Base-by-base conservation (phyloP, 768 basidiomycete genomes). In the Calvatia gigantea region DNA sequence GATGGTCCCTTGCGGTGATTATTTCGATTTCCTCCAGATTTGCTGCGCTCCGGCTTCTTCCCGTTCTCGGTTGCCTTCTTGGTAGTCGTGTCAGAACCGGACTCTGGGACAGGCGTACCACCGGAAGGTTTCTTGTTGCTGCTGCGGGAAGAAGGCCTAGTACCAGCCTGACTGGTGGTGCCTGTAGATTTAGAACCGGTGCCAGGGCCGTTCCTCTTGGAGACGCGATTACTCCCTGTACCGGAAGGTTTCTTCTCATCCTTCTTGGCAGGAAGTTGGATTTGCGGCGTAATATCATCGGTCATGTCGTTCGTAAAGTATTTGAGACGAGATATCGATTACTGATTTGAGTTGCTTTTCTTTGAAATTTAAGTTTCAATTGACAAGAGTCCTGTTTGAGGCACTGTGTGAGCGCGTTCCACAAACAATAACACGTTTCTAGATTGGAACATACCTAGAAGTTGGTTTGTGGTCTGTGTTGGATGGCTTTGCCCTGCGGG, bases 401-500 rank as follows among this genome's bases (percentile, higher is more conserved):
- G 39, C 39, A 46, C 38, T 54, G 56, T 48, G 44, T 59, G 59
- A 51, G 48, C 25, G 25, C 42, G 49, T 58, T 37, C 39, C 21
- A 29, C 51, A 41, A 55, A 41, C 32, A 9, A 28, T 56, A 23
- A n/a, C 6, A 43, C 7, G 29, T 23, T 2, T 33, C 27, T 27
- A 17, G 5, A 17, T 35, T 28, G 50, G 41, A 44, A 69, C 68
- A 41, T 39, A 84, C 82, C 76, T 77, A 70, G 62, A 64, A 72
- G 73, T 63, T 63, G 55, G 56, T 60, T 47, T 64, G 73, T 74
- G 69, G 67, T 70, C 62, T 67, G 62, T 62, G 68, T 73, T 79
- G 77, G 73, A 78, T 71, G 85, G 82, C 82, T 88, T 84, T 90
- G 88, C 89, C 89, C 87, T 88, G 89, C 79, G 76, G 89, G 89